Conservation (phyloP, 1,284 basidiomycete genomes). For the Trichosporon inkin region DNA sequence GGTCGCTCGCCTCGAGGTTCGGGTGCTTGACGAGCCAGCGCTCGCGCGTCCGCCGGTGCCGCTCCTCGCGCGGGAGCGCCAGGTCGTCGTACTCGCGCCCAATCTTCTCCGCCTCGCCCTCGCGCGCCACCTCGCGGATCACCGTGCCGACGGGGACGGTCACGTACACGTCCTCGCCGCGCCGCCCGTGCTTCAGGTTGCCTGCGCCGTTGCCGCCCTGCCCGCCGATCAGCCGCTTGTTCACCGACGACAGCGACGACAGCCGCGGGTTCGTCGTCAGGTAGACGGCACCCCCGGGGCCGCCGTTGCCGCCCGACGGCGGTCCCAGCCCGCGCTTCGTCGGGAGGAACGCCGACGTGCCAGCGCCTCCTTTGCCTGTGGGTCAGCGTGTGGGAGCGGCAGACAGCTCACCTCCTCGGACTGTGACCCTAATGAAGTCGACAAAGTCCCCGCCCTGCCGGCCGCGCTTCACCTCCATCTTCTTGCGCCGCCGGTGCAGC, state of each 20-base stretch:
- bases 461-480: slow-evolving; percentile 43
- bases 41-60: slow-evolving; percentile 56
- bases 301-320: slow-evolving; percentile 85
- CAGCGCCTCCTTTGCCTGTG: slow-evolving; percentile 73
- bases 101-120: slow-evolving; percentile 57
- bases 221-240: slow-evolving; percentile 63
- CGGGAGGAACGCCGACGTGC: slow-evolving; percentile 78
- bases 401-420: slow-evolving; percentile 62
- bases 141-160: slow-evolving; percentile 84
- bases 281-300: slow-evolving; percentile 79
- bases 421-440: slow-evolving; percentile 70
- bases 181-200: slow-evolving; percentile 75
- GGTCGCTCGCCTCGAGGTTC: slow-evolving; percentile 58
- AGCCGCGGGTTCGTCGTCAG: slow-evolving; percentile 69
- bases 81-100: slow-evolving; percentile 48
- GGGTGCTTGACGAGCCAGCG: slow-evolving; percentile 78
- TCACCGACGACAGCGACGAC: slow-evolving; percentile 69
- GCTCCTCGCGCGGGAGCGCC: slow-evolving; percentile 24
- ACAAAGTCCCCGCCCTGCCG: slow-evolving; percentile 68
- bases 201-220: slow-evolving; percentile 71
- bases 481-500: slow-evolving; percentile 37
- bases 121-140: slow-evolving; percentile 65
- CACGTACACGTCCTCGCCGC: slow-evolving; percentile 67
- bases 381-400: slow-evolving; percentile 8
- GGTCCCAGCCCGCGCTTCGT: slow-evolving; percentile 68